Evolutionary conservation across 352 stramenopile genomes (phyloP).

Genomic region (Phytophthora crassamura): DNA sequence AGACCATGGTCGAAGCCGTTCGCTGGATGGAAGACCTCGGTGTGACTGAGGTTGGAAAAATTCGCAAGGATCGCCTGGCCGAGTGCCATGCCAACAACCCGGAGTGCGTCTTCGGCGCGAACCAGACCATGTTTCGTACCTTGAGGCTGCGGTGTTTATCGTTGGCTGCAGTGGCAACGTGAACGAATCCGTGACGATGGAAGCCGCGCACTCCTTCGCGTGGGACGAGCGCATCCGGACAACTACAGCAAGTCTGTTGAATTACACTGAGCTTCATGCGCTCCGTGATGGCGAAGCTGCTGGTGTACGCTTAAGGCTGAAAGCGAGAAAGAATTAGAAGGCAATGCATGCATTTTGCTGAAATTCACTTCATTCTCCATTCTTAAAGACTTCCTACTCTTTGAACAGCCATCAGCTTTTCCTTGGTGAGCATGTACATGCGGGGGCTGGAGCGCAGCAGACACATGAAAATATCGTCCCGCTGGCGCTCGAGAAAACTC

Average conservation of each 20-base stretch:
- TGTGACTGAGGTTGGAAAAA: conserved; percentile 24
- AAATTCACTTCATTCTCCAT: not conserved
- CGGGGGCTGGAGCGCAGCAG: conserved; percentile 12
- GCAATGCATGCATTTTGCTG: not conserved
- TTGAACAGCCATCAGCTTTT: conserved; percentile 1
- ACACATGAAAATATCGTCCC: conserved; percentile 22
- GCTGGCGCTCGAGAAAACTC: conserved; percentile 16
- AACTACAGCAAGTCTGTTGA: conserved; percentile 28
- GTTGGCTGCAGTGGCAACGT: conserved; percentile 37
- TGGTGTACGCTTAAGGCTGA: conserved; percentile 14
- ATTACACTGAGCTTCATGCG: conserved; percentile 34
- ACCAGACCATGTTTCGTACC: conserved; percentile 30
- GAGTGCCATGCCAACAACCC: conserved; percentile 41
- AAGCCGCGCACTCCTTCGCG: conserved; percentile 39
- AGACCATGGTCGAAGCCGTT: conserved; percentile 27
- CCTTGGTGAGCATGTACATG: conserved; percentile 25
- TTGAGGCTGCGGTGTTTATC: conserved; percentile 40
- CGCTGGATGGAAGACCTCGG: conserved; percentile 27
- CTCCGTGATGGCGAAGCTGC: conserved; percentile 35
- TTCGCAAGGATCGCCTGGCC: conserved; percentile 30
- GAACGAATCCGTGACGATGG: conserved; percentile 37
- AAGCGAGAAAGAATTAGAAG: not conserved
- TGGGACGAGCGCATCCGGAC: conserved; percentile 43
- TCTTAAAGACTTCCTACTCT: not conserved
- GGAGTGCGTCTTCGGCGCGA: conserved; percentile 32